These are phyloP conservation scores for Fonsecaea nubica DNA, from an alignment of 2,329 filamentous ascomycete genomes.

Conservation along the genomic window DNA sequence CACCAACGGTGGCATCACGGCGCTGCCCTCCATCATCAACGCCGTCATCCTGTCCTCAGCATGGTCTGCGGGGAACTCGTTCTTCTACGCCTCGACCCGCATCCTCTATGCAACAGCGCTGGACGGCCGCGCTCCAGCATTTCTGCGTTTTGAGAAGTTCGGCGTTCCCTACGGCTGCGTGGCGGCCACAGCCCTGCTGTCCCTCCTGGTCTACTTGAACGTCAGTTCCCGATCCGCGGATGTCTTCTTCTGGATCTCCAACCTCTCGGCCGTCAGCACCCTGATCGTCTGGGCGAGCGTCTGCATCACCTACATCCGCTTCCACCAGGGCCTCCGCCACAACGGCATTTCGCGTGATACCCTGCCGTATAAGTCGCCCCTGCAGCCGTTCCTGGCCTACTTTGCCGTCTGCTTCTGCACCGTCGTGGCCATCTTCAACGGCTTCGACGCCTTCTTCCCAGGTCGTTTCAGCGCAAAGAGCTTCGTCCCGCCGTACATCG, in stretches of 20 bases:
- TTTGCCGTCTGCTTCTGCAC: conserved; percentile 23
- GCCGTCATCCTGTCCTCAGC: conserved; percentile 49
- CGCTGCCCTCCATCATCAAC: conserved; percentile 49
- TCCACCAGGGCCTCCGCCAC: conserved; percentile 65
- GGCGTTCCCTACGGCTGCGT: conserved; percentile 65
- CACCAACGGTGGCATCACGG: conserved; percentile 45
- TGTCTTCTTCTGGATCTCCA: conserved; percentile 57
- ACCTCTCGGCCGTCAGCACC: conserved; percentile 55
- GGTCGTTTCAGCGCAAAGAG: conserved; percentile 22
- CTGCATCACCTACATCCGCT: conserved; percentile 56
- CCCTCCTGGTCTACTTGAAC: conserved; percentile 51
- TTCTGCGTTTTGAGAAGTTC: conserved; percentile 59
- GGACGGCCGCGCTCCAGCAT: conserved; percentile 47
- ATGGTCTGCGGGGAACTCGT: conserved; percentile 51
- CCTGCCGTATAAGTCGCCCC: conserved; percentile 26
- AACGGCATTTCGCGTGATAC: conserved; percentile 51
- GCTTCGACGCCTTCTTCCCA: conserved; percentile 25
- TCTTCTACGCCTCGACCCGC: conserved; percentile 46
- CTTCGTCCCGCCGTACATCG: conserved; percentile 29
- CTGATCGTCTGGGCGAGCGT: conserved; percentile 60
- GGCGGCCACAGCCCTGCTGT: conserved; percentile 59
- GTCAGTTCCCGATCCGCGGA: conserved; percentile 38
- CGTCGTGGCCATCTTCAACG: conserved; percentile 29
- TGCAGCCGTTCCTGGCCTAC: conserved; percentile 27
- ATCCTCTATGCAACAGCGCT: conserved; percentile 45